Evolutionary conservation across 768 basidiomycete genomes (phyloP).

Genomic region (Mycena albidolilacea): DNA sequence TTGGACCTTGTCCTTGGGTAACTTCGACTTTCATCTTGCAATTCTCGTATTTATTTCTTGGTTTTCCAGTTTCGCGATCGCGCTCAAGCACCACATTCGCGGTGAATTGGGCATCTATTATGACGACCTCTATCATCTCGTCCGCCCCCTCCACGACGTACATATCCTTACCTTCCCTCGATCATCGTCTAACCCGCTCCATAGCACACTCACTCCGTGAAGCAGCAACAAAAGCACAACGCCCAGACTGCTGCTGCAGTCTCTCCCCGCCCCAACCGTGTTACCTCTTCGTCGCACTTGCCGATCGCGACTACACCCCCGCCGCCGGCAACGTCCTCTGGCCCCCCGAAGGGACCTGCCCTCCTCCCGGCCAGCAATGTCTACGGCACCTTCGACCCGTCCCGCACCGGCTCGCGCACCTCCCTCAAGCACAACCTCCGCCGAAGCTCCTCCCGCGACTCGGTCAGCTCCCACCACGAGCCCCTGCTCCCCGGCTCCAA

Average conservation of each 20-base stretch:
- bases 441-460: constrained; percentile 42
- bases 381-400: constrained; percentile 63
- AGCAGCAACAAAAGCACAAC: constrained; percentile 37
- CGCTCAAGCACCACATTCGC: constrained; percentile 75
- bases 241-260: constrained; percentile 40
- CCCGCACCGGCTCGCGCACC: constrained; percentile 38
- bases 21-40: neutral
- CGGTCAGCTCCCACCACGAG: constrained; percentile 47
- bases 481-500: constrained; percentile 59
- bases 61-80: constrained; percentile 62
- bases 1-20: constrained; percentile 73
- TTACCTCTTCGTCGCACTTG: constrained; percentile 45
- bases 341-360: constrained; percentile 43
- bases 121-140: constrained; percentile 71
- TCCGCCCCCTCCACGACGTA: constrained; percentile 71
- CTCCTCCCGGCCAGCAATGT: constrained; percentile 63
- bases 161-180: constrained; percentile 39
- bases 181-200: constrained; percentile 5
- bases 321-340: constrained; percentile 32
- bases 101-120: constrained; percentile 75
- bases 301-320: constrained; percentile 36
- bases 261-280: constrained; percentile 46
- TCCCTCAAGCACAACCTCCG: constrained; percentile 37
- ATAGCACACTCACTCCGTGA: constrained; percentile 54
- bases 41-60: neutral